Evolutionary conservation across 768 basidiomycete species (phyloP).

Genomic region (Exidia glandulosa): DNA sequence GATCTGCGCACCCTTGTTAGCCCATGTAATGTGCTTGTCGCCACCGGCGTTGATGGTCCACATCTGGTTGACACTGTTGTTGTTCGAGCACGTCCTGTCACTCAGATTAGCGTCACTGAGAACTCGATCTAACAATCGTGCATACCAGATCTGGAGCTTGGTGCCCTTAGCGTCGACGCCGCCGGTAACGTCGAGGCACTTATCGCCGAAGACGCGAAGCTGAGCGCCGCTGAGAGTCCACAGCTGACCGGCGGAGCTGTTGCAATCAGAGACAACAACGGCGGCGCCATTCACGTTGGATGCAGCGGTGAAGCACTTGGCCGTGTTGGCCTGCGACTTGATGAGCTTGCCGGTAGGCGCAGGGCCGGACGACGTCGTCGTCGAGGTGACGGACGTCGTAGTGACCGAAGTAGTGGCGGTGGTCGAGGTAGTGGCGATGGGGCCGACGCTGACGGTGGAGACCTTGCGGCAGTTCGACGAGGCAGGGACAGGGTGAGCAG

Average conservation of each 20-base stretch:
- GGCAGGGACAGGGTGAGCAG: constrained; percentile 34
- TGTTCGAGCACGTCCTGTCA: neutral
- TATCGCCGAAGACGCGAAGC: constrained; percentile 32
- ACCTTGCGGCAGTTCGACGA: constrained; percentile 49
- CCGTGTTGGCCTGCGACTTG: neutral
- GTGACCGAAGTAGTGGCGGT: constrained; percentile 8
- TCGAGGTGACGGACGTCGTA: neutral
- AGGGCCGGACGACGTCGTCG: neutral
- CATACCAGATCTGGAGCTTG: constrained; percentile 37
- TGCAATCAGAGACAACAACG: constrained; percentile 38
- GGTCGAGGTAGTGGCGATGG: constrained; percentile 9
- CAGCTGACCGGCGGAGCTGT: constrained; percentile 32
- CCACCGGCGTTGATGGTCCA: neutral
- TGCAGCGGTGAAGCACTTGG: constrained; percentile 40
- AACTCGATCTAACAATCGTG: neutral
- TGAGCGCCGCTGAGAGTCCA: constrained; percentile 36
- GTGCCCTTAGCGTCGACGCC: constrained; percentile 25
- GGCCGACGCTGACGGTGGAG: constrained; percentile 40
- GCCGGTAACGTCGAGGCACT: constrained; percentile 38
- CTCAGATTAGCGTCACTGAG: neutral
- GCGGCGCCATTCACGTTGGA: constrained; percentile 37
- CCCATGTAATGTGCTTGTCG: neutral
- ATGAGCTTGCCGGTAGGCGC: neutral
- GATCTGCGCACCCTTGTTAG: neutral
- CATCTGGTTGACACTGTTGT: neutral